Base-by-base conservation (phyloP, 2,329 filamentous ascomycete species). In the Stemphylium vesicarium region DNA sequence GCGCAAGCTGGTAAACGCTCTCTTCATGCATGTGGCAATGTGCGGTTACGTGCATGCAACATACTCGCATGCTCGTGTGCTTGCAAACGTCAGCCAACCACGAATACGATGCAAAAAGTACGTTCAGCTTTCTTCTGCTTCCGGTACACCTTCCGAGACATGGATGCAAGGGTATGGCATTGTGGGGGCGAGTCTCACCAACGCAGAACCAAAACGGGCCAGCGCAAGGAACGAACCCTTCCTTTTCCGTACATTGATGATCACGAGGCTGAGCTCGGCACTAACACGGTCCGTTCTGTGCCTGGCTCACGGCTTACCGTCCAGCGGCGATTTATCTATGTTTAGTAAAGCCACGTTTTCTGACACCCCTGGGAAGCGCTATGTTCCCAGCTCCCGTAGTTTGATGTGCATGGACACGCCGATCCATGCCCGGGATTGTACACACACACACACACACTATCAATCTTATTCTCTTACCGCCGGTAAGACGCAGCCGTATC, bases 321-420 rank as follows among this genome's bases (percentile, higher is more conserved):
- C 18, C 13, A 54, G 15, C 50, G 54, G 54, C 50, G 50, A 45
- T 37, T 22, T 42, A 11, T 43, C 54, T 57, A 46, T 54, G 31
- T 37, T 45, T 46, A 57, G 54, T 50, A 46, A 43, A 41, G 37
- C 33, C 31, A 31, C 26, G 18, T 32, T 24, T n/a, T n/a, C n/a
- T 24, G n/a, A 35, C 16, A 39, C 40, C 43, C 35, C 18, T 39
- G 50, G n/a, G 8, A 38, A 33, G 18, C 42, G 31, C 42, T 35
- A 40, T 37, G 33, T 18, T 9, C 50, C 44, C 44, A n/a, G 38
- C 31, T 29, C 44, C 36, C 50, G 36, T 49, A 35, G 36, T 40
- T 20, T 16, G 12, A 26, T 26, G 15, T 49, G 38, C 42, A 31
- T 38, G 20, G 9, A 32, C 26, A 29, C 13, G 51, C 26, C 18